These are phyloP conservation scores for Neurospora hispaniola DNA, from an alignment of 495 filamentous ascomycete species.

Conservation along the genomic window DNA sequence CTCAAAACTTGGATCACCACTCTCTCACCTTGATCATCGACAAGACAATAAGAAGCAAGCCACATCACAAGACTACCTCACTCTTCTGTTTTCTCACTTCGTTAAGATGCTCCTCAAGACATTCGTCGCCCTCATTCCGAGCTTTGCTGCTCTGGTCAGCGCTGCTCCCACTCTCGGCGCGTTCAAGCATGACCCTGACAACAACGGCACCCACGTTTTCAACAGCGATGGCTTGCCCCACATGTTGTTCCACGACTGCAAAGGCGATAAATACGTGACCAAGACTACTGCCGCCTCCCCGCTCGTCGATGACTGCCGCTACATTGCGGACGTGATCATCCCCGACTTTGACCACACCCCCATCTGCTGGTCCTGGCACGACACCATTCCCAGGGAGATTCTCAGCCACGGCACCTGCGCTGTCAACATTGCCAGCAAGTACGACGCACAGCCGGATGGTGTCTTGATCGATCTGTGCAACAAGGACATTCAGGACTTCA, in stretches of 20 bases:
- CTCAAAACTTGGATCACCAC: background rate
- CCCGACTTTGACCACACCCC: background rate
- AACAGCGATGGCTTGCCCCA: background rate
- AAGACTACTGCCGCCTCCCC: background rate
- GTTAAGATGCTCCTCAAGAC: background rate
- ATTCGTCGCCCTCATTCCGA: background rate
- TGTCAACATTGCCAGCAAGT: background rate
- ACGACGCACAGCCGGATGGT: background rate
- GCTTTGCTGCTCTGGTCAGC: background rate
- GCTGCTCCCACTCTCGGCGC: background rate
- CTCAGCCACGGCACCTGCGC: background rate
- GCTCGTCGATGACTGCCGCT: background rate
- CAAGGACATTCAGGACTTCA: background rate
- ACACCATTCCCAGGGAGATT: background rate
- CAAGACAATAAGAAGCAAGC: background rate
- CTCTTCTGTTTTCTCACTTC: background rate
- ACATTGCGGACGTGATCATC: background rate
- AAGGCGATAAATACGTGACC: background rate
- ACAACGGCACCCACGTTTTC: background rate
- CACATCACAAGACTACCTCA: background rate
- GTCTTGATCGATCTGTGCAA: background rate
- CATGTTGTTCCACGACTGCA: background rate
- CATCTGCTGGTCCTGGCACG: background rate
- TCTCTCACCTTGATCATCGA: background rate
- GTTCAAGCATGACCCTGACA: background rate